phyloP scores from a whole-genome alignment of 1,139 yeast species.

The Pneumocystis jirovecii region DNA sequence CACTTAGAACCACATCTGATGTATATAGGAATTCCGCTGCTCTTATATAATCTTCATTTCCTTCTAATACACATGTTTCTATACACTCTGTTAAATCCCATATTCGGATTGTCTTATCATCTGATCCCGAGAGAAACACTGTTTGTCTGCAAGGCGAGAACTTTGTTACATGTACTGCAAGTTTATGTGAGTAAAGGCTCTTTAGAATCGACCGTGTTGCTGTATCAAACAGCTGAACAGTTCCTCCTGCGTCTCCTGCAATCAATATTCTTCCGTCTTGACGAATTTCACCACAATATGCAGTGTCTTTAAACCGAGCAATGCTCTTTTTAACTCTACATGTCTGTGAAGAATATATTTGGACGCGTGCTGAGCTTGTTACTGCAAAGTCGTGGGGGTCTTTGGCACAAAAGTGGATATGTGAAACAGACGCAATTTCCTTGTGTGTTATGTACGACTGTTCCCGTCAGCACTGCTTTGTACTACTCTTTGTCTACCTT shows the following conservation, averaged over 20 bases:
- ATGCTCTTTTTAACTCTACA: constrained; percentile 81
- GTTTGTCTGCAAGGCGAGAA: constrained; percentile 64
- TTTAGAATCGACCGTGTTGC: constrained; percentile 68
- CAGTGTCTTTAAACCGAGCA: constrained; percentile 82
- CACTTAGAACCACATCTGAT: constrained; percentile 68
- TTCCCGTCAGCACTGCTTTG: too few species aligned
- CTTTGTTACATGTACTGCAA: constrained; percentile 89
- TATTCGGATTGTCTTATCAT: constrained; percentile 70
- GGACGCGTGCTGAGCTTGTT: constrained; percentile 81
- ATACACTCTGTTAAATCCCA: constrained; percentile 71
- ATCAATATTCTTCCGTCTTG: constrained; percentile 69
- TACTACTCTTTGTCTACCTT: too few species aligned
- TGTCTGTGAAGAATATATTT: constrained; percentile 81
- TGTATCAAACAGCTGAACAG: constrained; percentile 59
- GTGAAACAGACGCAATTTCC: constrained; percentile 84
- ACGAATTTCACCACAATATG: constrained; percentile 69
- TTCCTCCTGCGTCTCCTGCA: constrained; percentile 81
- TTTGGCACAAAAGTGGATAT: constrained; percentile 72
- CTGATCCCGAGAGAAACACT: constrained; percentile 74
- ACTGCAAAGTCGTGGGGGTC: constrained; percentile 89
- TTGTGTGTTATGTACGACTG: constrained; percentile 25
- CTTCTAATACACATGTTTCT: constrained; percentile 54
- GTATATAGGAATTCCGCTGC: constrained; percentile 61
- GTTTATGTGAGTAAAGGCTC: constrained; percentile 63
- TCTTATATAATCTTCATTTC: constrained; percentile 80